A percentile compares a stretch with the other conserved stretches of the same genome.
Conservation (phyloP, 805 yeast genomes). For the Monosporozyma solicola region DNA sequence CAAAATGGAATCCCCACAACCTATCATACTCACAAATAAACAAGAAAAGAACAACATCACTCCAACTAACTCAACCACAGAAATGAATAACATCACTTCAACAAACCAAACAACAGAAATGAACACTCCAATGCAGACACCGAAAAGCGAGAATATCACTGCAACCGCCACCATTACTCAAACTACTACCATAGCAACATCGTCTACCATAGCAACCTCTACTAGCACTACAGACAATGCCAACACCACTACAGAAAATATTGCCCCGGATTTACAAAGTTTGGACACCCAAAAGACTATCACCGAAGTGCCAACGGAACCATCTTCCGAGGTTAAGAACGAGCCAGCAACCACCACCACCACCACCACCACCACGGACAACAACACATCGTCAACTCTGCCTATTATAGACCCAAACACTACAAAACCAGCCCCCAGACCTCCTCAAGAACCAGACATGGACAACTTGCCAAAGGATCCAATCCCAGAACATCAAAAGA, state of each 20-base stretch:
- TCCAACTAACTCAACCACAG: neutral
- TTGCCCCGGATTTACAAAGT: neutral
- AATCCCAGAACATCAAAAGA: slow-evolving; percentile 74
- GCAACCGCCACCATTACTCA: too few relatives aligned
- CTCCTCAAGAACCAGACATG: slow-evolving; percentile 67
- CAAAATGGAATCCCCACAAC: neutral
- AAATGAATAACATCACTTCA: neutral
- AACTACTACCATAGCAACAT: too few relatives aligned
- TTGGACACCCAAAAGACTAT: neutral
- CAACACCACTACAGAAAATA: neutral
- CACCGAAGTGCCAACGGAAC: neutral
- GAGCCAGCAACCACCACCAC: neutral
- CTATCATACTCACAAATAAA: neutral
- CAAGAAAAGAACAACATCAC: neutral
- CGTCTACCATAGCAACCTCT: neutral
- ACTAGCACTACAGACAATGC: neutral
- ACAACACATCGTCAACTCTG: neutral
- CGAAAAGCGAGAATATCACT: neutral
- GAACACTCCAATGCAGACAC: neutral
- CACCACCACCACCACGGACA: neutral
- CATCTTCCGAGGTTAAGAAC: neutral
- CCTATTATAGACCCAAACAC: slow-evolving; percentile 4
- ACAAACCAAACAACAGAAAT: neutral
- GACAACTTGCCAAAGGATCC: slow-evolving; percentile 56
- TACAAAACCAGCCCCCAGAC: slow-evolving; percentile 59